phyloP scores from a whole-genome alignment of 495 filamentous ascomycete genomes.

The Rhypophila decipiens region DNA sequence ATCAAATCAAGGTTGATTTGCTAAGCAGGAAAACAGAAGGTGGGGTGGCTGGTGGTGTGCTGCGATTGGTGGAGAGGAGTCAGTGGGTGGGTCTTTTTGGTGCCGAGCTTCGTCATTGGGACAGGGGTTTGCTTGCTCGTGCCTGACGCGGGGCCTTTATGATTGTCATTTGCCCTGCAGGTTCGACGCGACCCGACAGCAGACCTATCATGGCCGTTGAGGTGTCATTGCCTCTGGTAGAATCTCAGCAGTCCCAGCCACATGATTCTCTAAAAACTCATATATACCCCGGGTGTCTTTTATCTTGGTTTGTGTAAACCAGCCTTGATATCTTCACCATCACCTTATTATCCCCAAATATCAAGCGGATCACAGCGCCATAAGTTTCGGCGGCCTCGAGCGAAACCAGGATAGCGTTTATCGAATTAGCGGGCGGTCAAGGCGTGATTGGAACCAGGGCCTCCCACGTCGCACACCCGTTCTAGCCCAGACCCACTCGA shows the following conservation, averaged over 20 bases:
- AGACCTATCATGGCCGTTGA: background rate
- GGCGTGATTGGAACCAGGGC: background rate
- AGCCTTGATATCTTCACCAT: no score
- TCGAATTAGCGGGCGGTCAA: no score
- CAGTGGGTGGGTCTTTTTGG: background rate
- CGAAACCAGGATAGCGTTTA: background rate
- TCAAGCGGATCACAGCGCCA: no score
- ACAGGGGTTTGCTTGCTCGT: background rate
- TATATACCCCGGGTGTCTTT: no score
- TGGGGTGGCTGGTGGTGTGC: background rate
- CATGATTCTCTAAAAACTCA: background rate
- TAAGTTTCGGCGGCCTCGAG: background rate
- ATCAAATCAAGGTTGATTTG: no score
- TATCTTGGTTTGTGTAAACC: no score
- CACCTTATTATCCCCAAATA: no score
- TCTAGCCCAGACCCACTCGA: no score
- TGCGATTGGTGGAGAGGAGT: background rate
- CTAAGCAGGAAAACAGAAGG: background rate
- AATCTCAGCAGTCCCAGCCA: background rate
- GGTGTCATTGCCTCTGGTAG: no score
- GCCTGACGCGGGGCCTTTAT: background rate
- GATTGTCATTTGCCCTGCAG: no score
- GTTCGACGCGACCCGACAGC: background rate
- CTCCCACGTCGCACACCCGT: background rate
- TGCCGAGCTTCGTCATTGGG: background rate